Conservation (phyloP, 2,329 filamentous ascomycete genomes). For the Teratosphaeriaceae sp. region DNA sequence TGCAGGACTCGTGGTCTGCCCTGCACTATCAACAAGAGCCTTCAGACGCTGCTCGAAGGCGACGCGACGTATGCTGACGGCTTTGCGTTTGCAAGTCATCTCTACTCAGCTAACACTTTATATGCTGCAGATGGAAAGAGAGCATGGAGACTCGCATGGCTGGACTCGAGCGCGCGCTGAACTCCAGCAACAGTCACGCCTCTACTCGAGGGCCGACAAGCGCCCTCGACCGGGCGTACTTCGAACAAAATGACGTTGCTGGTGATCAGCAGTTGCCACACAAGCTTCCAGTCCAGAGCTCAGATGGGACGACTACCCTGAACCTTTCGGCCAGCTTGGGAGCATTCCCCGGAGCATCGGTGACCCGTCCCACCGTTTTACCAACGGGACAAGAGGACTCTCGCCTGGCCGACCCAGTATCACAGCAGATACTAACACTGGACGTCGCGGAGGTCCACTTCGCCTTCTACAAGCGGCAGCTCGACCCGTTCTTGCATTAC, state of each 20-base stretch:
- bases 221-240: too few relatives aligned
- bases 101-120: not conserved
- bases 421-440: not conserved
- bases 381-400: not conserved
- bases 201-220: not conserved
- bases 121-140: not conserved
- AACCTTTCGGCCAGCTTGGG: not conserved
- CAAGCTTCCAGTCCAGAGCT: too few relatives aligned
- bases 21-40: not conserved
- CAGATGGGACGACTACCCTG: too few relatives aligned
- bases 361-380: not conserved
- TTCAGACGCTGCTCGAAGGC: not conserved
- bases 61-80: slow-evolving; percentile 1
- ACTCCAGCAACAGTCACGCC: not conserved
- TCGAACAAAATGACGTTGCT: too few relatives aligned
- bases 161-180: not conserved
- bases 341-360: not conserved
- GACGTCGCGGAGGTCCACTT: not conserved
- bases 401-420: not conserved
- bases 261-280: too few relatives aligned
- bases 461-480: not conserved
- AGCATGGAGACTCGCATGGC: not conserved
- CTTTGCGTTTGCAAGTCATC: too few relatives aligned
- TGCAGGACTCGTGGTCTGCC: not conserved
- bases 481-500: not conserved